Base-by-base conservation (phyloP, 2,329 filamentous ascomycete genomes). In the Aspergillus intermedius region DNA sequence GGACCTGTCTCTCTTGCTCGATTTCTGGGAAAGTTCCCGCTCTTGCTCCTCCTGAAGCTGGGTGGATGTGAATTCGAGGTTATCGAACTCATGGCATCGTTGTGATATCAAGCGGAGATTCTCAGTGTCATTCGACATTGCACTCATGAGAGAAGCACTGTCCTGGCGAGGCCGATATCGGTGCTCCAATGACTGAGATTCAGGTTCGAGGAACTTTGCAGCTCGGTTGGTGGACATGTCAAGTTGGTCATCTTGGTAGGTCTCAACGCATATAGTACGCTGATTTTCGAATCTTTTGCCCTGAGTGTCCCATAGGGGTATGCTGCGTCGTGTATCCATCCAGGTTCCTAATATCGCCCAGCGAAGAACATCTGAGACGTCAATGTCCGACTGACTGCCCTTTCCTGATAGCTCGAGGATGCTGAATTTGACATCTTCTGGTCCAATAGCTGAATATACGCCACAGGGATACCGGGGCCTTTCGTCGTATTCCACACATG, bases 11-110 rank as follows among this genome's bases (percentile, higher is more conserved):
- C 56, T 88, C 80, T 22, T 77, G 66, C 54, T 88, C 80, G 1
- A 79, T 74, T 51, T 89, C 84, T 0, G 81, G 81, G 80, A 73
- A 0, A 88, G 68, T 52, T 88, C 85, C 0, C 84, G 74, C 58
- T 88, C 84, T 54, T 88, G 82, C 49, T 88, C 85, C 56, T 87
- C 55, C 10, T 22, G 37, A 22, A 40, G 37, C 8, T 5, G 7
- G 37, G 37, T 19, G 37, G 37, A 40, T 40, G 37, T 4, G 19
- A 80, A 68, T 2, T 65, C 50, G 0, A 83, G 63, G 1, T 62
- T 35, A 32, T 80, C 74, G 1, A 82, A 63, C 57, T 53, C 54
- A 63, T 64, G 3, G 49, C 63, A 42, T 73, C 61, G 43, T 64
- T 72, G 1, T 62, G 58, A 1, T 75, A 67, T 1, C 79, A 70